Percentiles rank a stretch among this genome's conserved stretches.
phyloP scores from a whole-genome alignment of 1,284 basidiomycete species.

The Baeospora myosura region DNA sequence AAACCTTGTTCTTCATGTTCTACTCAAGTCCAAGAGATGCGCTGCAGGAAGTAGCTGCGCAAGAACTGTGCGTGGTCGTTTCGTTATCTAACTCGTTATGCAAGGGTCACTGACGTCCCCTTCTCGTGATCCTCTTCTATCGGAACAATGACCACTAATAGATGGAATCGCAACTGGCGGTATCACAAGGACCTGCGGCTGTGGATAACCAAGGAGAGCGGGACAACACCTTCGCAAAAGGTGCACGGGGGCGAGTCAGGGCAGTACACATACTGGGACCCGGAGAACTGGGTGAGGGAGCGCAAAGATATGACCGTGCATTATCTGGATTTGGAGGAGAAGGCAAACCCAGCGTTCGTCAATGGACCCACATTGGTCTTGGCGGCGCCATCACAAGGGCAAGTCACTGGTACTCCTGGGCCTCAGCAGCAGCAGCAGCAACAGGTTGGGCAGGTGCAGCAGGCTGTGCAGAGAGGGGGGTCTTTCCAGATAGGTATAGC shows the following conservation, averaged over 20 bases:
- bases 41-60: conserved; percentile 91
- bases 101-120: no score
- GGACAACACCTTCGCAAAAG: conserved; percentile 72
- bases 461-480: conserved; percentile 28
- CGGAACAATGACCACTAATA: conserved; percentile 21
- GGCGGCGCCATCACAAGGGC: conserved; percentile 23
- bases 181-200: conserved; percentile 93
- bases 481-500: conserved; percentile 39
- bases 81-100: no score
- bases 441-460: conserved; percentile 24
- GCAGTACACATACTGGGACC: conserved; percentile 88
- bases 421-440: conserved; percentile 12
- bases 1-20: conserved; percentile 99
- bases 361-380: conserved; percentile 48
- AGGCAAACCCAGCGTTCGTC: conserved; percentile 57
- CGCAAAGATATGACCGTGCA: conserved; percentile 83
- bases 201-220: conserved; percentile 93
- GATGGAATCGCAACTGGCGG: conserved; percentile 95
- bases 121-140: conserved; percentile 5
- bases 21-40: conserved; percentile 91
- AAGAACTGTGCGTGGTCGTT: conserved; percentile 72
- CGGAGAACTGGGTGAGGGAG: conserved; percentile 82
- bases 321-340: conserved; percentile 84
- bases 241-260: conserved; percentile 70
- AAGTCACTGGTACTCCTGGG: conserved; percentile 13